Evolutionary conservation across 345 rosid genomes (phyloP), one percentile per base, ranked within the genome.

Genomic region (Brassica carinata): DNA sequence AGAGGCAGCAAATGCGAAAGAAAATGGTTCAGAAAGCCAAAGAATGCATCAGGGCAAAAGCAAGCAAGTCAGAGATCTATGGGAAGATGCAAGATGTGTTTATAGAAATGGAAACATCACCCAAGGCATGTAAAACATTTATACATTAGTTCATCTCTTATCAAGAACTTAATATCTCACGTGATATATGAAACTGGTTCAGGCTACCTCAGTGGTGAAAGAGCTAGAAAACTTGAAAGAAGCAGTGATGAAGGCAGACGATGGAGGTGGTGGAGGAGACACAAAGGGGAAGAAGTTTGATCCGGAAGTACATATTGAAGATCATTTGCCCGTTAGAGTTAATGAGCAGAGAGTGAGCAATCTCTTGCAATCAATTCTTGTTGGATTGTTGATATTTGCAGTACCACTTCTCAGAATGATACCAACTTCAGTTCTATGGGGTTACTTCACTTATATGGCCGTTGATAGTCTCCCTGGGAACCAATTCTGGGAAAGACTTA

Each of bases 391-490:
- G 67, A 75, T 87, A 64, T 81, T 84, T 45, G 91, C 84, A 36
- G 64, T 89, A 26, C 97, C 97, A 17, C 72, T 86, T 76, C 79
- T 94, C 53, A 90, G 86, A 61, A 83, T 57, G 87, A 87, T 92
- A 78, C 94, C 97, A 7, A 89, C 94, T 48, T 92, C 97, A 62
- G 93, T 89, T 55, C 87, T 91, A 1, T 91, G 98, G 98, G 96
- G 98, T 53, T 93, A 93, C 83, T 93, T 93, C 75, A 91, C 98
- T 57, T 91, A 91, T 85, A 91, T 88, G 97, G 98, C 96, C 71
- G 87, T 94, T 63, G 97, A 94, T 71, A 94, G 97, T 83, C 91
- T 94, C 63, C 97, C 92, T 0, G 96, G 94, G 36, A 94, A 87
- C 74, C 98, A 94, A 59, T 92, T 94, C 85, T 92, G 97, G 96